These are phyloP conservation scores for Salisapilia sapeloensis DNA, from an alignment of 352 stramenopile genomes.

Conservation along the genomic window DNA sequence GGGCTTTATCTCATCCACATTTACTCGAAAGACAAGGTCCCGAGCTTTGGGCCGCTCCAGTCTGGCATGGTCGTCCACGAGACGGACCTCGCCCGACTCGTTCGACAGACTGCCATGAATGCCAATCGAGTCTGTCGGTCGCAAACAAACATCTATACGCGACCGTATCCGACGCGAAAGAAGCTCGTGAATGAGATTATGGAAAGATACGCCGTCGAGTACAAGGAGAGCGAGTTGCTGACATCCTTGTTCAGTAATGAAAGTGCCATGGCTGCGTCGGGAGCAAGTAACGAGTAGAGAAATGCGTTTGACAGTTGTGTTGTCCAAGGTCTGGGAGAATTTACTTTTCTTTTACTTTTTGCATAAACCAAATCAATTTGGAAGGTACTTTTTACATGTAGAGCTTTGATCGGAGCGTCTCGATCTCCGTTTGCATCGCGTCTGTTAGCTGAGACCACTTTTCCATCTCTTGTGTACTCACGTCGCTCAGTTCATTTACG, in stretches of 20 bases:
- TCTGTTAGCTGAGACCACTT: conserved; percentile 69
- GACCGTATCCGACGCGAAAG: conserved; percentile 73
- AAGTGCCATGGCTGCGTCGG: too few species aligned
- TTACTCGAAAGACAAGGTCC: conserved; percentile 68
- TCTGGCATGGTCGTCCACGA: conserved; percentile 73
- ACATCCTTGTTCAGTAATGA: conserved; percentile 47
- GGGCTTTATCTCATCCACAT: conserved; percentile 66
- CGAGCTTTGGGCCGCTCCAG: conserved; percentile 61
- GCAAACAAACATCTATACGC: conserved; percentile 70
- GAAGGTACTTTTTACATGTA: too few species aligned
- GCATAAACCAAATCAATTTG: too few species aligned
- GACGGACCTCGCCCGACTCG: conserved; percentile 40
- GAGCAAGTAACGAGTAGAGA: too few species aligned
- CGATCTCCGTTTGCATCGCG: conserved; percentile 70
- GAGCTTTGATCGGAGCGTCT: conserved; percentile 19
- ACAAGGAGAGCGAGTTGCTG: conserved; percentile 73
- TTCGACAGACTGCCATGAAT: conserved; percentile 79
- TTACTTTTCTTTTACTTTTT: too few species aligned
- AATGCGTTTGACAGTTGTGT: too few species aligned
- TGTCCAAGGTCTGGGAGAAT: too few species aligned
- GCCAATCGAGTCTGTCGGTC: conserved; percentile 74
- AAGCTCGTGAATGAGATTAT: conserved; percentile 81
- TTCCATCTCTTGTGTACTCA: conserved; percentile 66
- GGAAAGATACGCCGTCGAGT: conserved; percentile 69
- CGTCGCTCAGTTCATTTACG: conserved; percentile 38